These are phyloP conservation scores for Dothiorella sarmentorum DNA, from an alignment of 2,329 filamentous ascomycete genomes.

Conservation along the genomic window DNA sequence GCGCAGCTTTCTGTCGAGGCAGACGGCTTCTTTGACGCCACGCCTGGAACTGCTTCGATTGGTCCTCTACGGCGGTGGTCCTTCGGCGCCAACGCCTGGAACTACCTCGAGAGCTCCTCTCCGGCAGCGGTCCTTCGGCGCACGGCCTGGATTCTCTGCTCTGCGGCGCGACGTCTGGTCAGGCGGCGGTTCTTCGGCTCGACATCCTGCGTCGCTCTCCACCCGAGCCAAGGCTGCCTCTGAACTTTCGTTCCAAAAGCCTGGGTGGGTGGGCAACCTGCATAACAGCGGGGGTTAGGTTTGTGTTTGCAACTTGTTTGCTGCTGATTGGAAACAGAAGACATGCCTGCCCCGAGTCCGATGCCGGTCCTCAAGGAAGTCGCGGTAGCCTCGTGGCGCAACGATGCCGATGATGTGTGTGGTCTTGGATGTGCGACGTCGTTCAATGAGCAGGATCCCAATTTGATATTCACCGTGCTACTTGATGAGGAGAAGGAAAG, in stretches of 20 bases:
- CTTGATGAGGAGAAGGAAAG: background rate
- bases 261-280: conserved; percentile 14
- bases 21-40: background rate
- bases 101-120: background rate
- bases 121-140: background rate
- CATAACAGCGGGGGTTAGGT: background rate
- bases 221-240: conserved; percentile 5
- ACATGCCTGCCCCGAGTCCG: background rate
- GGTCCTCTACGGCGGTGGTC: background rate
- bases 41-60: conserved; percentile 1
- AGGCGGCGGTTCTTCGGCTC: background rate
- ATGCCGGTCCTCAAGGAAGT: background rate
- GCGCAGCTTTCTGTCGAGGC: background rate
- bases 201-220: background rate
- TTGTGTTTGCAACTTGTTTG: background rate
- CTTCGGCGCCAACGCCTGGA: background rate
- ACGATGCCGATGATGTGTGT: background rate
- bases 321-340: background rate
- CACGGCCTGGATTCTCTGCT: background rate
- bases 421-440: conserved; percentile 3
- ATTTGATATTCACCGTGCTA: background rate
- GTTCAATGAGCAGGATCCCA: conserved; percentile 3
- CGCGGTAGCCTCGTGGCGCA: background rate
- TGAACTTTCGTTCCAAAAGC: background rate
- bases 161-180: background rate